These are phyloP conservation scores for Neocatenulostroma microsporum DNA, from an alignment of 2,329 filamentous ascomycete genomes.

Conservation along the genomic window DNA sequence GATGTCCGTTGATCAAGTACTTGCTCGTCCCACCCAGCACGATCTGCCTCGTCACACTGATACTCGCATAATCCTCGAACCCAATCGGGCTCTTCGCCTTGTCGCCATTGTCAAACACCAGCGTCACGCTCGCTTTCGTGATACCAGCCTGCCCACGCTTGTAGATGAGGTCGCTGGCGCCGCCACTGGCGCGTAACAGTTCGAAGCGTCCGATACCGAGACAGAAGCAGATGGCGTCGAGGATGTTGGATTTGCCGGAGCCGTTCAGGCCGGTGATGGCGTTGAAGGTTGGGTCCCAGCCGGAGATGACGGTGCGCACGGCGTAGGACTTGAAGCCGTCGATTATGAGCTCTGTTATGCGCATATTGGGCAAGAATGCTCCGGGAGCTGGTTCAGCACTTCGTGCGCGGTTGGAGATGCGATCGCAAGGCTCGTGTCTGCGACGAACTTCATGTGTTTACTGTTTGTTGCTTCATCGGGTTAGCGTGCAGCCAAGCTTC, in stretches of 20 bases:
- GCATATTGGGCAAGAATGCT: constrained; percentile 20
- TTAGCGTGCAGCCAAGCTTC: too few species aligned
- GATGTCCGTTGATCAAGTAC: constrained; percentile 96
- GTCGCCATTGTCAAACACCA: constrained; percentile 96
- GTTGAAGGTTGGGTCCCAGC: constrained; percentile 98
- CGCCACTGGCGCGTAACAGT: constrained; percentile 27
- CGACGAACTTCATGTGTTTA: neutral
- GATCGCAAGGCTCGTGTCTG: too few species aligned
- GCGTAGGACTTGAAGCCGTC: constrained; percentile 87
- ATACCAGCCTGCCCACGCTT: constrained; percentile 97
- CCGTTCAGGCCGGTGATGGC: constrained; percentile 98
- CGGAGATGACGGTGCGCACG: constrained; percentile 78
- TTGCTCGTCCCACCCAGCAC: constrained; percentile 95
- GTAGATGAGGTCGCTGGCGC: constrained; percentile 73
- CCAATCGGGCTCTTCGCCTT: constrained; percentile 93
- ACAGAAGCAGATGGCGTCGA: constrained; percentile 97
- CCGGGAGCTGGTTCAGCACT: neutral
- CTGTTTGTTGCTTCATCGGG: too few species aligned
- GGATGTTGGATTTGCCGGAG: constrained; percentile 95
- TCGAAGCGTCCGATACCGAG: constrained; percentile 51
- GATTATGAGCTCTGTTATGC: constrained; percentile 30
- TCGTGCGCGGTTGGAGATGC: too few species aligned
- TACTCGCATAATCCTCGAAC: constrained; percentile 92
- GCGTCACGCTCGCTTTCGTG: constrained; percentile 95
- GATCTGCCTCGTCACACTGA: constrained; percentile 94